A percentile compares a stretch with the other conserved stretches of the same genome.
Conservation (phyloP, 352 stramenopile species). For the Pythium myriotylum region DNA sequence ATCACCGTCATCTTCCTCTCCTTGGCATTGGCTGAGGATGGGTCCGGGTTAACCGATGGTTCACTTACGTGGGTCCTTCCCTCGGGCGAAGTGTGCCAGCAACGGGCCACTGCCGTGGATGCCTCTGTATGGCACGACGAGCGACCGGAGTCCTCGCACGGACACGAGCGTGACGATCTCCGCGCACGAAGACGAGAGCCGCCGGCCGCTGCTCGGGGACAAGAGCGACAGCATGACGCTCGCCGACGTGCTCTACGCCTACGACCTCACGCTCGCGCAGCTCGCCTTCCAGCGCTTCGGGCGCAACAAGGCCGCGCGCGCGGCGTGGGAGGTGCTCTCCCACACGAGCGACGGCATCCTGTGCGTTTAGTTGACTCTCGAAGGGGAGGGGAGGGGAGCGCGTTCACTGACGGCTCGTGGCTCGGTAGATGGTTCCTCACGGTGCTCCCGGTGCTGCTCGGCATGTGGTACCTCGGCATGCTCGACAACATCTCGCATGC, state of each 20-base stretch:
- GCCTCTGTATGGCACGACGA: constrained; percentile 28
- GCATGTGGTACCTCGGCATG: constrained; percentile 38
- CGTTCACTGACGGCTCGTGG: background rate
- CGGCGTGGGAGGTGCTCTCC: constrained; percentile 81
- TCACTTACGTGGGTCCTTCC: constrained; percentile 18
- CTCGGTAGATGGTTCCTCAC: constrained; percentile 54
- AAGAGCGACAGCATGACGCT: constrained; percentile 53
- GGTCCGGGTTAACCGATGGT: background rate
- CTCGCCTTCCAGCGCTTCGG: constrained; percentile 72
- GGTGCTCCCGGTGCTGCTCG: constrained; percentile 43
- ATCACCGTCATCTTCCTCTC: too few species aligned
- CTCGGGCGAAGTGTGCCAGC: background rate
- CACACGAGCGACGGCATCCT: constrained; percentile 84
- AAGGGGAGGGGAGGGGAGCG: background rate
- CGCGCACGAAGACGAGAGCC: constrained; percentile 18
- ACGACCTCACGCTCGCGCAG: constrained; percentile 76
- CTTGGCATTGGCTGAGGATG: background rate
- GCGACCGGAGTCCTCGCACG: constrained; percentile 2
- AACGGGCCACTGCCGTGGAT: constrained; percentile 17
- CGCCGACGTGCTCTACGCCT: constrained; percentile 59
- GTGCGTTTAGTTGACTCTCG: constrained; percentile 42
- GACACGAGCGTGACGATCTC: constrained; percentile 7
- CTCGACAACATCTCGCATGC: constrained; percentile 32
- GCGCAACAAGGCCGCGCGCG: constrained; percentile 37
- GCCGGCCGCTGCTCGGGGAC: constrained; percentile 14